A percentile compares a stretch with the other conserved stretches of the same genome.
These are phyloP conservation scores for Zymoseptoria pseudotritici DNA, from an alignment of 2,329 filamentous ascomycete species.

Conservation along the genomic window DNA sequence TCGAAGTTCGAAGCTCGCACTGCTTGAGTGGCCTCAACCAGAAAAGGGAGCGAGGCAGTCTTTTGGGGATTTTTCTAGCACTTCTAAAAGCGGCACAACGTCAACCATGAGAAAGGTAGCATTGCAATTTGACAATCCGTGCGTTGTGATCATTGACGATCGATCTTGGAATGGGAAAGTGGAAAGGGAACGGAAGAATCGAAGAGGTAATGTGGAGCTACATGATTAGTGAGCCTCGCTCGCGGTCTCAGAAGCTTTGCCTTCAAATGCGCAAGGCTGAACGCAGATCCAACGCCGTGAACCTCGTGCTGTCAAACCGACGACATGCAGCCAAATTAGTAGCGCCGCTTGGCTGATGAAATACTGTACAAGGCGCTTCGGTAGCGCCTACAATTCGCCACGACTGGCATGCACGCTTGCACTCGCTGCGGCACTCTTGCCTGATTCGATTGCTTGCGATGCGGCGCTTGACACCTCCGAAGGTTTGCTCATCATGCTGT, in stretches of 20 bases:
- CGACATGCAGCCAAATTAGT: neutral
- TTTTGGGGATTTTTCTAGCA: slow-evolving; percentile 62
- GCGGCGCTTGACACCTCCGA: slow-evolving; percentile 30
- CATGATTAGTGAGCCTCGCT: neutral
- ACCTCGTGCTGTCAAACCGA: neutral
- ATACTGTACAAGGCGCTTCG: neutral
- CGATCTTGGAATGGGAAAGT: slow-evolving; percentile 1
- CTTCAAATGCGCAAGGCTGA: neutral
- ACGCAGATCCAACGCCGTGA: neutral
- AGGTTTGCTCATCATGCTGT: slow-evolving; percentile 33
- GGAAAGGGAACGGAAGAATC: neutral
- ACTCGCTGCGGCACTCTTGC: slow-evolving; percentile 7
- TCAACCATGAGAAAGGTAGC: slow-evolving; percentile 69
- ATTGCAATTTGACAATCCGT: slow-evolving; percentile 99
- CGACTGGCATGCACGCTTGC: slow-evolving; percentile 18
- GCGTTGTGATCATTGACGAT: slow-evolving; percentile 44
- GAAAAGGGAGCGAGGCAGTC: slow-evolving; percentile 19
- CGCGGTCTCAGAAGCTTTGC: neutral
- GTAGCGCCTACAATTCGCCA: slow-evolving; percentile 20
- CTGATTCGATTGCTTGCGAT: slow-evolving; percentile 13
- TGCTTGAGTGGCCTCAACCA: slow-evolving; percentile 17
- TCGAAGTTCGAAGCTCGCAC: neutral
- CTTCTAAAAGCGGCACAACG: slow-evolving; percentile 91
- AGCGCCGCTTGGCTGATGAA: neutral
- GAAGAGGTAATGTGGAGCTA: neutral